Conservation (phyloP, 176 grass and related monocot genomes). For the Cenchrus fungigraminus region DNA sequence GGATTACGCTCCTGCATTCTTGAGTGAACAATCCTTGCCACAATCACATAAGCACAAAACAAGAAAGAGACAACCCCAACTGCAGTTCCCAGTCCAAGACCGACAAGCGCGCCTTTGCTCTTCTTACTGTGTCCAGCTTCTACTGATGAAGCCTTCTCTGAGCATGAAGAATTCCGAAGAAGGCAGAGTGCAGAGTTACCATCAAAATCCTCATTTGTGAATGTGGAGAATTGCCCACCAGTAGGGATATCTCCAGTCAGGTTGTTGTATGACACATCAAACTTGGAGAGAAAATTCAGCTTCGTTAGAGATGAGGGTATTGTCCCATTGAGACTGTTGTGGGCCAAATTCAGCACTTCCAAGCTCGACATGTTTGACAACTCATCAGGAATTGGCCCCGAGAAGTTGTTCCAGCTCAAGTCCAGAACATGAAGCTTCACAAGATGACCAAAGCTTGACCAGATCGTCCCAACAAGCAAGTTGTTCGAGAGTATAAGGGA, state of each 20-base stretch:
- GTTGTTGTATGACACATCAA: conserved; percentile 80
- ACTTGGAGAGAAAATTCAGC: conserved; percentile 83
- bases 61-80: conserved; percentile 56
- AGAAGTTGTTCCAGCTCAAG: conserved; percentile 79
- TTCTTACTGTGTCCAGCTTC: conserved; percentile 35
- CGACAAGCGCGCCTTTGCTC: conserved; percentile 46
- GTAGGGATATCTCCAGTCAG: conserved; percentile 66
- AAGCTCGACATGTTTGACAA: conserved; percentile 83
- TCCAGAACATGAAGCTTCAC: conserved; percentile 67
- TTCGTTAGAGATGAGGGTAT: conserved; percentile 74
- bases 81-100: conserved; percentile 61
- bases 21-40: conserved; percentile 53
- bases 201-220: conserved; percentile 58
- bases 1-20: conserved; percentile 67
- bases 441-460: conserved; percentile 63
- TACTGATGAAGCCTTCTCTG: background rate
- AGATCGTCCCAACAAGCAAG: conserved; percentile 57
- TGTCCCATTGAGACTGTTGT: conserved; percentile 77
- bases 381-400: conserved; percentile 65
- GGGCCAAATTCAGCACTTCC: conserved; percentile 66
- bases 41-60: conserved; percentile 44
- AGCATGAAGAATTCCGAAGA: conserved; percentile 38
- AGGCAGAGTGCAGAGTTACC: conserved; percentile 79
- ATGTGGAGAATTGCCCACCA: conserved; percentile 86
- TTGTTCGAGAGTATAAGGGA: conserved; percentile 74